Conservation (phyloP, 2,329 filamentous ascomycete species). For the Trichoderma cornu-damae region DNA sequence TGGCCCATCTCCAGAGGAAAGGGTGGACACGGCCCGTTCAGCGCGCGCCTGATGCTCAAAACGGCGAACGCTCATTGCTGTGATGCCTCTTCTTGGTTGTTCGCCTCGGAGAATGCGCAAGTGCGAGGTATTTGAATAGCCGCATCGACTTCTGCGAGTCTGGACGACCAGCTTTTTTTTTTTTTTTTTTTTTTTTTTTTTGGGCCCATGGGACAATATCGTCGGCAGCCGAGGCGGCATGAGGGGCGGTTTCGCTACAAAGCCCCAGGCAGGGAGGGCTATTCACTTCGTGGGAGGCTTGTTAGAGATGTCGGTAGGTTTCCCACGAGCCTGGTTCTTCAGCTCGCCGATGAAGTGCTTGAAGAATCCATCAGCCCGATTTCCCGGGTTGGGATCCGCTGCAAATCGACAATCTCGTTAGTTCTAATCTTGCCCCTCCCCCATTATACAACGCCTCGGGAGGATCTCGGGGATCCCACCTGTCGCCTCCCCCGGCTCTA, state of each 20-base stretch:
- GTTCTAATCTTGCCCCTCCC: background rate
- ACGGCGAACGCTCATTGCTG: background rate
- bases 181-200: too few relatives aligned
- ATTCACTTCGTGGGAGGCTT: slow-evolving; percentile 28
- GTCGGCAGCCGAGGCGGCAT: background rate
- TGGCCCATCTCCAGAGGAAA: too few relatives aligned
- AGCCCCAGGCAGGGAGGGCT: background rate
- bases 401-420: background rate
- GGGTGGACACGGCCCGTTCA: background rate
- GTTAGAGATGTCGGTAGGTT: slow-evolving; percentile 36
- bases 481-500: slow-evolving; percentile 50
- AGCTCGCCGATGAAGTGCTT: slow-evolving; percentile 48
- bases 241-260: background rate
- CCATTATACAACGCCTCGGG: too few relatives aligned
- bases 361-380: slow-evolving; percentile 34
- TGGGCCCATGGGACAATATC: background rate
- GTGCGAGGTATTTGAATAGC: background rate
- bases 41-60: background rate
- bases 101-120: background rate
- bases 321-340: slow-evolving; percentile 45
- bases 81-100: background rate
- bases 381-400: slow-evolving; percentile 32
- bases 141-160: too few relatives aligned
- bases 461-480: slow-evolving; percentile 30
- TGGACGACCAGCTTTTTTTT: too few relatives aligned